Percentiles rank a stretch among this genome's conserved stretches.
These are phyloP conservation scores for Thermochaetoides thermophila DNA, from an alignment of 495 filamentous ascomycete genomes.

Conservation along the genomic window DNA sequence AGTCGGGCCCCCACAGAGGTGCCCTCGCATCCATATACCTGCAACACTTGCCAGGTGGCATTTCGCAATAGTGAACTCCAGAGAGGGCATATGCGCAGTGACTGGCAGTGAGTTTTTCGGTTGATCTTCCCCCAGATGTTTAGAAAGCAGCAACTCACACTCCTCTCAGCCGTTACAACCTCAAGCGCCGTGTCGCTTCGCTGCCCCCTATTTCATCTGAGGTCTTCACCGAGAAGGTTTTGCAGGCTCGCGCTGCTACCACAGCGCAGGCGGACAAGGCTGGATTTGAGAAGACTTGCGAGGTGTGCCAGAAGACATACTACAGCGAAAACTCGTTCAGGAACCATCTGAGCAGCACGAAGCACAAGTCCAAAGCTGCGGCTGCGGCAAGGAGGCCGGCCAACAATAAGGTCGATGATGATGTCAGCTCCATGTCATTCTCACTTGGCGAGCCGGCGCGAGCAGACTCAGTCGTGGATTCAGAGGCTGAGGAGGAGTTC, in stretches of 20 bases:
- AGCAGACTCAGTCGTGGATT: slow-evolving; percentile 34
- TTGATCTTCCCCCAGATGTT: neutral
- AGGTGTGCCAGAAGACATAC: slow-evolving; percentile 78
- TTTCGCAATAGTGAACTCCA: slow-evolving; percentile 91
- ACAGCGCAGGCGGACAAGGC: slow-evolving; percentile 77
- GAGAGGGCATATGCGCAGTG: slow-evolving; percentile 85
- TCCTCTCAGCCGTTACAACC: slow-evolving; percentile 68
- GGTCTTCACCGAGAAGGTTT: slow-evolving; percentile 87
- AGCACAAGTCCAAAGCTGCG: slow-evolving; percentile 60
- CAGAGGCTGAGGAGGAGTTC: slow-evolving; percentile 59
- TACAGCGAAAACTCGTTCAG: slow-evolving; percentile 90
- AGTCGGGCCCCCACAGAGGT: slow-evolving; percentile 23
- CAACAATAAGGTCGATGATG: slow-evolving; percentile 40
- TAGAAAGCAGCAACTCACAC: slow-evolving; percentile 6
- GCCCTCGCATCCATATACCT: slow-evolving; percentile 82
- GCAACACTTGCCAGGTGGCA: slow-evolving; percentile 94
- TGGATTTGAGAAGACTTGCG: slow-evolving; percentile 70
- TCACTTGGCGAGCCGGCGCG: slow-evolving; percentile 69
- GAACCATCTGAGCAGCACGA: slow-evolving; percentile 85
- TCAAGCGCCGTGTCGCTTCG: slow-evolving; percentile 86
- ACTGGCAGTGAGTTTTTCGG: slow-evolving; percentile 76
- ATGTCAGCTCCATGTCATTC: slow-evolving; percentile 75
- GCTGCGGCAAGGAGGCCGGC: slow-evolving; percentile 16
- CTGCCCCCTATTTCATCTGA: slow-evolving; percentile 87
- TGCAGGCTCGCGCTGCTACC: slow-evolving; percentile 76